Evolutionary conservation across 202 grass and related monocot species (phyloP), one percentile per base, ranked within the genome.

Genomic region (Panicum hallii): DNA sequence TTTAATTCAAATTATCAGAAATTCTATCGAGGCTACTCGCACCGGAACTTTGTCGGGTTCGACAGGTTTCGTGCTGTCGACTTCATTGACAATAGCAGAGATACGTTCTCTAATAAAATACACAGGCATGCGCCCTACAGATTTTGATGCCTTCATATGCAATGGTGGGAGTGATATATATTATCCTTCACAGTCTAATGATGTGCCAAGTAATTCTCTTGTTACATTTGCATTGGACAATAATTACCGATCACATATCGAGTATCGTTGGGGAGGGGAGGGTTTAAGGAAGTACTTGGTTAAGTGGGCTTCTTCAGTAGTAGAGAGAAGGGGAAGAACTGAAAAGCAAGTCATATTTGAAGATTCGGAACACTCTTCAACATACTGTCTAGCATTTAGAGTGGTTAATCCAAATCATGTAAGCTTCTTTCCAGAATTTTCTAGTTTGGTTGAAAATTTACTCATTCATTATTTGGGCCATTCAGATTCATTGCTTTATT

Each of bases 91-190:
- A 53, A 88, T 97, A 77, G 88, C 88, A 38, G 93, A 99, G 87
- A 86, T 97, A 79, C 87, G 90, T 61, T 87, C 91, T 80, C 61
- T 99, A 55, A 70, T 99, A 77, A 71, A 83, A 20, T 83, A 74
- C 65, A 85, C 84, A 65, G 92, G 92, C 70, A 85, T 99, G 84
- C 79, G 79, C 79, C 78, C 90, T 53, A 97, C 97, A 68, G 93
- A 99, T 87, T 99, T 99, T 69, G 92, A 97, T 90, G 93, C 97
- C 54, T 99, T 99, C 77, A 90, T 99, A 86, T 99, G 93, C 87
- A 97, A 95, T 90, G 91, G 97, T 85, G 97, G 97, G 67, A 94
- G 93, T 90, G 93, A 99, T 84, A 82, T 99, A 66, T 99, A 97
- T 88, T 99, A 93, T 77, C 92, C 97, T 50, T 79, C 77, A 72